A percentile compares a stretch with the other conserved stretches of the same genome.
These are phyloP conservation scores for Protostelium mycophagum DNA, from an alignment of 78 protist species.

Conservation along the genomic window DNA sequence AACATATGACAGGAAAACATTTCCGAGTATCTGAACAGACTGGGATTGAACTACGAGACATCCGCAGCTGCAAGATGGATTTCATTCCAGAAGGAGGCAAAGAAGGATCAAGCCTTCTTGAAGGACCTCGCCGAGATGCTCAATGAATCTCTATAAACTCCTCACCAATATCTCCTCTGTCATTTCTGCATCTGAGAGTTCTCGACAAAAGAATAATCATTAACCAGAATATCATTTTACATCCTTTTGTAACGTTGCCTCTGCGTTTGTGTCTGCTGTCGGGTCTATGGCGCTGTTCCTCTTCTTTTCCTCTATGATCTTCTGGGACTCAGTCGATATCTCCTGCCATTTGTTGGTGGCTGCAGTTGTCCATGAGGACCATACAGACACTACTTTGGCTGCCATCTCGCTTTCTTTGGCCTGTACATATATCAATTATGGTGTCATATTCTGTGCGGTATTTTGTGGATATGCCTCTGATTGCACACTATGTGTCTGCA, in stretches of 20 bases:
- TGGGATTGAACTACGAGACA: not conserved
- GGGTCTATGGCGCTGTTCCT: not conserved
- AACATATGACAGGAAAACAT: not conserved
- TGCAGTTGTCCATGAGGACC: not conserved
- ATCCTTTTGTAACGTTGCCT: too few relatives aligned
- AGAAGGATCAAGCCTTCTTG: not conserved
- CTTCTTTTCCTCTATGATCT: not conserved
- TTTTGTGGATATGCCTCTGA: too few relatives aligned
- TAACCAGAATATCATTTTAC: too few relatives aligned
- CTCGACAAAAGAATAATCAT: too few relatives aligned
- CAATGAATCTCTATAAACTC: too few relatives aligned
- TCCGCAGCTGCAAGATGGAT: not conserved
- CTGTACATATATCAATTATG: not conserved
- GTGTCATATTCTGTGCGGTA: not conserved
- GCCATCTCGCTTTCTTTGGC: not conserved
- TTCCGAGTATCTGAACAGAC: not conserved
- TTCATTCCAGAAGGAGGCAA: not conserved
- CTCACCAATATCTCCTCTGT: too few relatives aligned
- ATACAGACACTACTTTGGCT: not conserved
- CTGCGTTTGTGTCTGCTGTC: not conserved
- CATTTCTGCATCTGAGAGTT: too few relatives aligned
- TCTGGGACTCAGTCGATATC: not conserved
- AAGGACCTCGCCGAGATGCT: not conserved
- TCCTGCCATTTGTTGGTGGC: not conserved
- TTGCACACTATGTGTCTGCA: too few relatives aligned